Evolutionary conservation across 2,329 filamentous ascomycete species (phyloP).

Genomic region (Neofusicoccum sp.): DNA sequence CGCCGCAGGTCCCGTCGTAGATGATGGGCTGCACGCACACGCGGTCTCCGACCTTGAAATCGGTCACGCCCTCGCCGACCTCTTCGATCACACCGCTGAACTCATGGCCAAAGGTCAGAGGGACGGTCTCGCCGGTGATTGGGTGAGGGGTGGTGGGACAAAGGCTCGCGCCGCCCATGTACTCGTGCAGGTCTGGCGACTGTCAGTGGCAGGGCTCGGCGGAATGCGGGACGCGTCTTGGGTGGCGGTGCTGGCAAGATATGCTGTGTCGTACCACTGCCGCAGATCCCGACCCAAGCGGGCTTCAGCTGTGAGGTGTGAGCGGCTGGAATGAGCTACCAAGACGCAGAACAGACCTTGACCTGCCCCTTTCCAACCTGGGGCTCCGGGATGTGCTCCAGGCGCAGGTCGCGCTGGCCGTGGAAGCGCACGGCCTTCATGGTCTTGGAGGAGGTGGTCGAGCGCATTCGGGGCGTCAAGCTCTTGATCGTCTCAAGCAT

Average conservation of each 20-base stretch:
- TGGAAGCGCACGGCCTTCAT: slow-evolving; percentile 51
- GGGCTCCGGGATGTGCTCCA: slow-evolving; percentile 44
- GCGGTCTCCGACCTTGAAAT: slow-evolving; percentile 49
- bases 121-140: slow-evolving; percentile 52
- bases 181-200: slow-evolving; percentile 46
- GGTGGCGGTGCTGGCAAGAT: background rate
- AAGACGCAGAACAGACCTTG: slow-evolving; percentile 28
- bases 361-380: slow-evolving; percentile 41
- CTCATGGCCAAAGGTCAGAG: slow-evolving; percentile 55
- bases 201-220: background rate
- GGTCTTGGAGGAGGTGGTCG: background rate
- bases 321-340: slow-evolving; percentile 19
- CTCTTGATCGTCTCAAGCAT: slow-evolving; percentile 10
- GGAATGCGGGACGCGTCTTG: background rate
- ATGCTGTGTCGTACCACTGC: slow-evolving; percentile 30
- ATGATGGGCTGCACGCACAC: slow-evolving; percentile 55
- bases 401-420: slow-evolving; percentile 43
- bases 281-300: slow-evolving; percentile 44
- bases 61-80: slow-evolving; percentile 49
- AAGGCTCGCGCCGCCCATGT: slow-evolving; percentile 47
- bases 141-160: slow-evolving; percentile 55
- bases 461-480: background rate
- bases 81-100: slow-evolving; percentile 54
- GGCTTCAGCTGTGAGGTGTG: slow-evolving; percentile 31
- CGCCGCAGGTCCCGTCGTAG: slow-evolving; percentile 53